Evolutionary conservation across 106 monocot genomes (phyloP).

Genomic region (Xerophyta viscosa): DNA sequence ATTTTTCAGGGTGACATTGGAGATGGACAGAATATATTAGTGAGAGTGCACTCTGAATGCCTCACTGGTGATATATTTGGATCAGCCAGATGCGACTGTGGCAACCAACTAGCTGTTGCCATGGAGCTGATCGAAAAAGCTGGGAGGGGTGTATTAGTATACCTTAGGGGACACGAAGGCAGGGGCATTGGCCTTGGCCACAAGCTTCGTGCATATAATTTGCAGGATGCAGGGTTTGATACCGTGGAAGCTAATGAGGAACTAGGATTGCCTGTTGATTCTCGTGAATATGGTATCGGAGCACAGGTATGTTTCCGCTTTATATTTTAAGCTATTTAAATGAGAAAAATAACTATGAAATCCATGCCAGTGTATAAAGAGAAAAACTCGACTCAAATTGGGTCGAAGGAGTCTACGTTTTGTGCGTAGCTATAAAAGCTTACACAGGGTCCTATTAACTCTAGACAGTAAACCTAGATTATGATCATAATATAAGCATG

Average conservation of each 20-base stretch:
- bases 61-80: conserved; percentile 59
- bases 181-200: conserved; percentile 97
- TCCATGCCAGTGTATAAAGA: background rate
- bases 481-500: too few species aligned
- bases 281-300: conserved; percentile 94
- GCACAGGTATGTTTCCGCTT: conserved; percentile 82
- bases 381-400: background rate
- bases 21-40: conserved; percentile 76
- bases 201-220: conserved; percentile 91
- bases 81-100: conserved; percentile 86
- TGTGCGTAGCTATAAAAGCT: too few species aligned
- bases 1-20: conserved; percentile 75
- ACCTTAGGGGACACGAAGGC: conserved; percentile 93
- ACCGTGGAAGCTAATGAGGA: conserved; percentile 97
- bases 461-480: too few species aligned
- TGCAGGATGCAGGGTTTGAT: conserved; percentile 89
- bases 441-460: too few species aligned
- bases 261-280: conserved; percentile 81
- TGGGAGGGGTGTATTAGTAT: conserved; percentile 86
- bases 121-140: conserved; percentile 82
- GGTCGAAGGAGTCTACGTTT: too few species aligned
- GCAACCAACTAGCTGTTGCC: conserved; percentile 68
- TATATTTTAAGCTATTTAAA: background rate
- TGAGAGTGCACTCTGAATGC: conserved; percentile 93
- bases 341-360: too few species aligned